A percentile compares a stretch with the other conserved stretches of the same genome.
phyloP scores from a whole-genome alignment of 352 stramenopile genomes.

The Phytophthora pluvialis region DNA sequence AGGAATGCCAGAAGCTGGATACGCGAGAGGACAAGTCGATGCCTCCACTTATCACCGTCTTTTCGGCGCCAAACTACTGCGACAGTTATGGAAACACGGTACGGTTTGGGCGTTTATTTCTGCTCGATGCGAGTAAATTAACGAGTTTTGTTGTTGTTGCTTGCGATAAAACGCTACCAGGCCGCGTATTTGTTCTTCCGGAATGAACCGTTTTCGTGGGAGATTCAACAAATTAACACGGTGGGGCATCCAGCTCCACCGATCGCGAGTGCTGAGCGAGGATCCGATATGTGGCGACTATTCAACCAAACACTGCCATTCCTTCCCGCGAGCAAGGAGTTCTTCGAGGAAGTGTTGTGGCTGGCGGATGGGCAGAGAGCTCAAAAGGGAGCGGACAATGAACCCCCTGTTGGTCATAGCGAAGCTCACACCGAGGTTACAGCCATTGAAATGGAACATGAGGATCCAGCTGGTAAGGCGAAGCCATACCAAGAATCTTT shows the following conservation, averaged over 20 bases:
- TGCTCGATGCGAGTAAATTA: background rate
- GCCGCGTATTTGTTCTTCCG: conserved; percentile 64
- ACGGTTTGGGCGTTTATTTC: background rate
- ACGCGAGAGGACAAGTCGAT: conserved; percentile 52
- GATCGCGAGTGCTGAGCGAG: conserved; percentile 53
- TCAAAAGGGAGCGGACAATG: background rate
- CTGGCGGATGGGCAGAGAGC: conserved; percentile 38
- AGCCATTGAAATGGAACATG: conserved; percentile 10
- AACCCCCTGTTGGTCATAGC: background rate
- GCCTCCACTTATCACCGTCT: conserved; percentile 93
- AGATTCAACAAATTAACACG: conserved; percentile 61
- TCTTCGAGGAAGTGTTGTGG: conserved; percentile 78
- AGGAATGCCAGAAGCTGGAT: conserved; percentile 54
- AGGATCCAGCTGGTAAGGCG: conserved; percentile 27
- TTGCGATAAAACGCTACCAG: conserved; percentile 23
- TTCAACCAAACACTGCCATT: conserved; percentile 84
- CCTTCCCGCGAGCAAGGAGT: conserved; percentile 78
- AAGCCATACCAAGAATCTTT: background rate
- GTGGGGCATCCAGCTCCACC: conserved; percentile 61
- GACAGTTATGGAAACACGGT: conserved; percentile 84
- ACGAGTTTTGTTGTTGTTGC: background rate
- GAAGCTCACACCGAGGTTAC: background rate
- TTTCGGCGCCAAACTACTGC: conserved; percentile 96
- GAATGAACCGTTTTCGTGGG: conserved; percentile 52
- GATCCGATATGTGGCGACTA: conserved; percentile 71